These are phyloP conservation scores for Ophiostoma triangulosporum DNA, from an alignment of 2,329 filamentous ascomycete species.

Conservation along the genomic window DNA sequence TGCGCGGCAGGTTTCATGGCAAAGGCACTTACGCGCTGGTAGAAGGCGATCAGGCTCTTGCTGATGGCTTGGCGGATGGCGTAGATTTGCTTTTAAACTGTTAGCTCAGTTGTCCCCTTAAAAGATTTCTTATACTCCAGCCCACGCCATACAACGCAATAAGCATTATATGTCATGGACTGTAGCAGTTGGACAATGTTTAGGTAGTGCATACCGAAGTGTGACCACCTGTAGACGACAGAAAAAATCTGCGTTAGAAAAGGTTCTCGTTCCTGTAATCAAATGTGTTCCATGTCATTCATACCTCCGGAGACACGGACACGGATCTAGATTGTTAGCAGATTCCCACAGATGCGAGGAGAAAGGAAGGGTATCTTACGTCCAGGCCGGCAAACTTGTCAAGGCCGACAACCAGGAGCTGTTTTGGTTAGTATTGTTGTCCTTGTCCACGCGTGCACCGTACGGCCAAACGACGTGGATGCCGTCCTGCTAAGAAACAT, in stretches of 20 bases:
- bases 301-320: constrained; percentile 84
- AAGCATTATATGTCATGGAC: not conserved
- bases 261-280: not conserved
- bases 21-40: constrained; percentile 33
- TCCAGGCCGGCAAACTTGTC: constrained; percentile 69
- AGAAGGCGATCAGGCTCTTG: constrained; percentile 55
- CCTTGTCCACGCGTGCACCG: not conserved
- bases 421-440: not conserved
- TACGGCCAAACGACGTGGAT: not conserved
- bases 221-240: constrained; percentile 25
- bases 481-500: not conserved
- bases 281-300: constrained; percentile 22
- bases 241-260: constrained; percentile 6
- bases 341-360: no score
- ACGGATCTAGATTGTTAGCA: constrained; percentile 46
- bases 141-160: not conserved
- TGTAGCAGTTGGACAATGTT: constrained; percentile 2
- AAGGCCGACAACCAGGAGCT: constrained; percentile 79
- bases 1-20: not conserved
- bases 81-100: constrained; percentile 29
- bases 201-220: constrained; percentile 12
- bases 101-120: constrained; percentile 7
- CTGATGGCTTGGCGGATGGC: constrained; percentile 97
- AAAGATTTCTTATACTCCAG: not conserved
- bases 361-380: constrained; percentile 15